A percentile compares a stretch with the other conserved stretches of the same genome.
Conservation (phyloP, 257 asterid genomes). For the Forsythia suspensa region DNA sequence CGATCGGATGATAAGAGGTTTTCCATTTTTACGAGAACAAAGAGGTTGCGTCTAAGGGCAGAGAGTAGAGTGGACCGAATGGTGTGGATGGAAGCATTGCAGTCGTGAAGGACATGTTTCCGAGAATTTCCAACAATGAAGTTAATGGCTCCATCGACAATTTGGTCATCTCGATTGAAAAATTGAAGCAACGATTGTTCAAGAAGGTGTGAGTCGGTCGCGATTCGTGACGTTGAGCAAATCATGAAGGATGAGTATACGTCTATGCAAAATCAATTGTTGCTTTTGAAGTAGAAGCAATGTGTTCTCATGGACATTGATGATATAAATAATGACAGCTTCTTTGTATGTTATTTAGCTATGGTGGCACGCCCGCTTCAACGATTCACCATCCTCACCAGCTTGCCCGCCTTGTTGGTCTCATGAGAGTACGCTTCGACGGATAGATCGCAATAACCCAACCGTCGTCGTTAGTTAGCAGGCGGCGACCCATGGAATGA, state of each 20-base stretch:
- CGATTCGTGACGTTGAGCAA: slow-evolving; percentile 79
- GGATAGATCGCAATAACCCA: no score
- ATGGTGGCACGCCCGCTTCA: no score
- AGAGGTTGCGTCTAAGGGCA: slow-evolving; percentile 86
- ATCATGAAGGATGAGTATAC: slow-evolving; percentile 78
- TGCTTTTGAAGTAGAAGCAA: slow-evolving; percentile 80
- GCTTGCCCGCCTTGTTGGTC: no score
- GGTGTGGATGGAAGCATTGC: slow-evolving; percentile 89
- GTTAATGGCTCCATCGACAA: slow-evolving; percentile 82
- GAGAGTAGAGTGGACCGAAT: slow-evolving; percentile 75
- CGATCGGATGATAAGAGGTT: slow-evolving; percentile 89
- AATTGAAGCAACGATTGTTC: slow-evolving; percentile 70
- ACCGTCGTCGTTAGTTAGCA: no score
- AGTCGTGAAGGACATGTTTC: slow-evolving; percentile 91
- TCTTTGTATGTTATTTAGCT: no score
- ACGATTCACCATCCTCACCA: no score
- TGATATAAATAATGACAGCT: no score
- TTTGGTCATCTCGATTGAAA: slow-evolving; percentile 65
- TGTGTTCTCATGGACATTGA: slow-evolving; percentile 75
- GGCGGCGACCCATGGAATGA: no score
- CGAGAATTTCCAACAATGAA: slow-evolving; percentile 95
- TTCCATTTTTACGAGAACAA: slow-evolving; percentile 91
- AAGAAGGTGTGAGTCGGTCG: slow-evolving; percentile 64
- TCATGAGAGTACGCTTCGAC: no score
- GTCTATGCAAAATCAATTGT: slow-evolving; percentile 69